Conservation (phyloP, 352 stramenopile species). For the Albugo laibachii region DNA sequence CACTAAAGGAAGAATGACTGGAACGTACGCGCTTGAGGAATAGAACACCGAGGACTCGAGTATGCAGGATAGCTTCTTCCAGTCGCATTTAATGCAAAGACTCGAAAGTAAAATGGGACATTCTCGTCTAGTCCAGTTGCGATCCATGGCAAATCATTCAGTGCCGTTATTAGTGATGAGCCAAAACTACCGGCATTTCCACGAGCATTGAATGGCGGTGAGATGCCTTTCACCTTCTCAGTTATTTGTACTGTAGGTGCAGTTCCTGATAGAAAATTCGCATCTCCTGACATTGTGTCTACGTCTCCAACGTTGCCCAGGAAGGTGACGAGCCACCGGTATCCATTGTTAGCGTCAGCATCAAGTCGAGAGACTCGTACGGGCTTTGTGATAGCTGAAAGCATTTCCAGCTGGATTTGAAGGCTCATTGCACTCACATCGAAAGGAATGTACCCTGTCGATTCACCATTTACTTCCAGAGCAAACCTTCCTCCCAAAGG, state of each 20-base stretch:
- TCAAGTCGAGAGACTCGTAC: slow-evolving; percentile 74
- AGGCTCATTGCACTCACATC: slow-evolving; percentile 78
- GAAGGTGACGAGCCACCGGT: slow-evolving; percentile 87
- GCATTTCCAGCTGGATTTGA: slow-evolving; percentile 74
- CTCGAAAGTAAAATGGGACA: slow-evolving; percentile 88
- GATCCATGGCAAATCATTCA: slow-evolving; percentile 62
- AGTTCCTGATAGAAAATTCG: slow-evolving; percentile 76
- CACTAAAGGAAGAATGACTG: neutral
- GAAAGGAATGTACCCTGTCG: slow-evolving; percentile 81
- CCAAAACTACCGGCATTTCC: slow-evolving; percentile 32
- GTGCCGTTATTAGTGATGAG: slow-evolving; percentile 71
- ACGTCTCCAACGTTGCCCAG: slow-evolving; percentile 80
- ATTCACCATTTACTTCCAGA: slow-evolving; percentile 72
- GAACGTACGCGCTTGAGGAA: slow-evolving; percentile 18
- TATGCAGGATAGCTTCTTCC: slow-evolving; percentile 42
- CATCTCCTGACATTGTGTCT: slow-evolving; percentile 49
- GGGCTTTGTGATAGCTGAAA: slow-evolving; percentile 66
- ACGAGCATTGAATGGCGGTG: slow-evolving; percentile 84
- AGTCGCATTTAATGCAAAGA: slow-evolving; percentile 82
- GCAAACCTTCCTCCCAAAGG: slow-evolving; percentile 64
- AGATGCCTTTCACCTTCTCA: slow-evolving; percentile 45
- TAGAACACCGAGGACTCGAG: slow-evolving; percentile 62
- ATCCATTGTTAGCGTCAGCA: slow-evolving; percentile 83
- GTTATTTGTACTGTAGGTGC: slow-evolving; percentile 57
- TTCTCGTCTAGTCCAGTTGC: slow-evolving; percentile 83